Conservation (phyloP, 108 stramenopile genomes). For the Fragilaria crotonensis region DNA sequence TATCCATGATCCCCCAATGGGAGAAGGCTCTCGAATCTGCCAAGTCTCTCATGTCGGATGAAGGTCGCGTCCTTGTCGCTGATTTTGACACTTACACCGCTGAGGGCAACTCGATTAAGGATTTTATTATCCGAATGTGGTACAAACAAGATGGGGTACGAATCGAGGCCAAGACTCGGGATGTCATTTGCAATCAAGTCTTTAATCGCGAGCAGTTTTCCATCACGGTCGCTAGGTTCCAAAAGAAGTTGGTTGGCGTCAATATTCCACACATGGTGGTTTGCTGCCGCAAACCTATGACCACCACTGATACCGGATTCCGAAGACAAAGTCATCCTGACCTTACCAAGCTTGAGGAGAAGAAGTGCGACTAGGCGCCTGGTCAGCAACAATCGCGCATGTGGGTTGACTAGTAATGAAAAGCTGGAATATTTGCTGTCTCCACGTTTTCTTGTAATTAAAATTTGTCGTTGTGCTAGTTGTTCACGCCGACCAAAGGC, state of each 20-base stretch:
- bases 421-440: too few species aligned
- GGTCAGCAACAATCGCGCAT: too few species aligned
- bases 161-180: conserved; percentile 40
- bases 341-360: conserved; percentile 13
- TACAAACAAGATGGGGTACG: conserved; percentile 52
- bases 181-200: conserved; percentile 26
- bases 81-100: conserved; percentile 55
- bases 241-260: conserved; percentile 34
- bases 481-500: too few species aligned
- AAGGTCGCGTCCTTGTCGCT: conserved; percentile 47
- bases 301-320: conserved; percentile 32
- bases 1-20: conserved; percentile 52
- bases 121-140: conserved; percentile 43
- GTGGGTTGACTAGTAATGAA: too few species aligned
- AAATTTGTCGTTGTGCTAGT: too few species aligned
- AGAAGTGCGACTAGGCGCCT: conserved; percentile 12
- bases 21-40: conserved; percentile 40
- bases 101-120: conserved; percentile 31
- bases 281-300: conserved; percentile 36
- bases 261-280: conserved; percentile 36
- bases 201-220: conserved; percentile 21
- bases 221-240: conserved; percentile 37
- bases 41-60: conserved; percentile 33
- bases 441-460: too few species aligned
- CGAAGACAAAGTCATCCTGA: conserved; percentile 23